phyloP scores from a whole-genome alignment of 257 asterid species.

The Anisodus acutangulus region DNA sequence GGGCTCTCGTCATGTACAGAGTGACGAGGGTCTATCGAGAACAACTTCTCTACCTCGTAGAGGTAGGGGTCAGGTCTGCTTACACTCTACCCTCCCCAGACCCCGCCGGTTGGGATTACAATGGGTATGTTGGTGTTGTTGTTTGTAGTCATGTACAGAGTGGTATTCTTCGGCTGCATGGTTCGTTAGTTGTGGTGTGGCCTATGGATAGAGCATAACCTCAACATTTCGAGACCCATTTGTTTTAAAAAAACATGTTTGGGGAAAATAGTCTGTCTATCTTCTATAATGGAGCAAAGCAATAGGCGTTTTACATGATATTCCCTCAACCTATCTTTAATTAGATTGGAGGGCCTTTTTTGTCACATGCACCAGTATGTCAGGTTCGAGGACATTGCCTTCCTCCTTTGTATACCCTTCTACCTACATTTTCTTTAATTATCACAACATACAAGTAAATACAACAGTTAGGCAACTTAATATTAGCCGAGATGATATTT shows the following conservation, averaged over 20 bases:
- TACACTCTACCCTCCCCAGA: too few relatives aligned
- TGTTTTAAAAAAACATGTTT: background rate
- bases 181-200: background rate
- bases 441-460: background rate
- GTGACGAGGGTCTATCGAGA: too few relatives aligned
- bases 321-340: background rate
- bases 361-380: background rate
- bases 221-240: background rate
- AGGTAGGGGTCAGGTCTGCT: too few relatives aligned
- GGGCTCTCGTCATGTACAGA: background rate
- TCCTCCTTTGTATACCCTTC: constrained; percentile 14
- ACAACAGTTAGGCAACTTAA: background rate
- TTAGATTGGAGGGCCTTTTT: constrained; percentile 7
- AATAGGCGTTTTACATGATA: constrained; percentile 7
- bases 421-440: background rate
- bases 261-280: background rate
- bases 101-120: too few relatives aligned
- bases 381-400: background rate
- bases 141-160: background rate
- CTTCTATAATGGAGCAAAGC: constrained; percentile 12
- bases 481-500: background rate
- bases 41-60: too few relatives aligned
- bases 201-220: background rate
- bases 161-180: constrained; percentile 16
- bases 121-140: too few relatives aligned